Evolutionary conservation across 2,329 filamentous ascomycete genomes (phyloP).

Genomic region (Triangularia verruculosa): DNA sequence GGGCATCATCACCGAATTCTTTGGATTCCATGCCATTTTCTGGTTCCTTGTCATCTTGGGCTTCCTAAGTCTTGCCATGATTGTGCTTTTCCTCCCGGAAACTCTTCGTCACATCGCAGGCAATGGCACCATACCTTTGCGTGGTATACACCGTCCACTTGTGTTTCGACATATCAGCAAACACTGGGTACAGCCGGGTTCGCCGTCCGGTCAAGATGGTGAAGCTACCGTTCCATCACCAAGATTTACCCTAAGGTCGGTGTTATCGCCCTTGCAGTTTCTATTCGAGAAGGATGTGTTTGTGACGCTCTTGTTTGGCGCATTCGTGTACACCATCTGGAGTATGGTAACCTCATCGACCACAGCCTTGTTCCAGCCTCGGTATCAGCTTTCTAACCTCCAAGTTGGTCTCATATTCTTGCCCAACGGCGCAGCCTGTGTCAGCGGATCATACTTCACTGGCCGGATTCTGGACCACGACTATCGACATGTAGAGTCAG

Average conservation of each 20-base stretch:
- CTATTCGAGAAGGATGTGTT: constrained; percentile 46
- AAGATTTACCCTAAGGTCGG: constrained; percentile 33
- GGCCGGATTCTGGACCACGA: constrained; percentile 22
- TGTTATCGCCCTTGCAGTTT: constrained; percentile 39
- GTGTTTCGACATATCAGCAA: constrained; percentile 29
- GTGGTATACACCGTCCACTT: constrained; percentile 40
- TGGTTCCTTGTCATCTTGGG: constrained; percentile 34
- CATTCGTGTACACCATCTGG: constrained; percentile 46
- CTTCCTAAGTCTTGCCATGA: constrained; percentile 30
- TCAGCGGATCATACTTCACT: constrained; percentile 17
- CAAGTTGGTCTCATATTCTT: constrained; percentile 23
- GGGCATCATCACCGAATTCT: constrained; percentile 22
- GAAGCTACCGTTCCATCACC: constrained; percentile 21
- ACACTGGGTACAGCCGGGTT: constrained; percentile 9
- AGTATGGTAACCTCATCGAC: constrained; percentile 48
- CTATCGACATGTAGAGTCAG: constrained; percentile 18
- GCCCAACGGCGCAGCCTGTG: constrained; percentile 22
- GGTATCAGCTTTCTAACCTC: constrained; percentile 34
- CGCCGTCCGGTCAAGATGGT: neutral
- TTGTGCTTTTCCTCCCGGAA: constrained; percentile 42
- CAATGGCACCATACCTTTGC: constrained; percentile 38
- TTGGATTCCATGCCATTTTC: constrained; percentile 25
- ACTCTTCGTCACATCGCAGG: constrained; percentile 39
- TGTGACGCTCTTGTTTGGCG: constrained; percentile 41
- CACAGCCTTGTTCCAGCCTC: constrained; percentile 37